Evolutionary conservation across 2,329 filamentous ascomycete genomes (phyloP).

Genomic region (Annulohypoxylon truncatum): DNA sequence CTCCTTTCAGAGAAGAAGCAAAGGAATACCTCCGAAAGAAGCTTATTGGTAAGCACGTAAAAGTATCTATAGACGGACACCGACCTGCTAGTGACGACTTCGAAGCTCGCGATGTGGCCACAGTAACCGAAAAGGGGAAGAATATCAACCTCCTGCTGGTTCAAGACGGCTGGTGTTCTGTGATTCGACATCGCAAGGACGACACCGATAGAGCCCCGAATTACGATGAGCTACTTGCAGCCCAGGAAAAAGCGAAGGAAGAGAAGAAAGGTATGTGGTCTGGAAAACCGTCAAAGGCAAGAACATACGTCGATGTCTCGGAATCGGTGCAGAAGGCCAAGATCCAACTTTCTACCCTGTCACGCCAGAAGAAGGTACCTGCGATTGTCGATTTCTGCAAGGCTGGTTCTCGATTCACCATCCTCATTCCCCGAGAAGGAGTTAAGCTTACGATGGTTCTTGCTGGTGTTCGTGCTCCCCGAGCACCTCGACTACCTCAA

Average conservation of each 20-base stretch:
- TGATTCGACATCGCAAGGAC: conserved; percentile 94
- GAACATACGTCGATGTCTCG: conserved; percentile 88
- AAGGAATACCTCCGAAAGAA: conserved; percentile 97
- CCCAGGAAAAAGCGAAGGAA: conserved; percentile 84
- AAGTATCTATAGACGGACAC: conserved; percentile 87
- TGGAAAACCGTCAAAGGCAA: conserved; percentile 84
- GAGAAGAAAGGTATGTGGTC: conserved; percentile 97
- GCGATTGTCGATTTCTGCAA: conserved; percentile 98
- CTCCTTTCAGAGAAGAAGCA: conserved; percentile 89
- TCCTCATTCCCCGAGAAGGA: conserved; percentile 91
- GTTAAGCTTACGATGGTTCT: conserved; percentile 96
- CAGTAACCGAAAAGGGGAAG: conserved; percentile 83
- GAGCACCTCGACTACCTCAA: conserved; percentile 79
- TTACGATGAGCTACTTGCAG: conserved; percentile 87
- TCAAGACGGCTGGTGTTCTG: conserved; percentile 92
- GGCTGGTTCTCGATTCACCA: conserved; percentile 92
- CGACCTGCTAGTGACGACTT: conserved; percentile 91
- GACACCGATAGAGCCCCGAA: conserved; percentile 94
- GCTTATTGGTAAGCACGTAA: conserved; percentile 95
- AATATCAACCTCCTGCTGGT: conserved; percentile 87
- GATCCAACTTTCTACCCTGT: conserved; percentile 87
- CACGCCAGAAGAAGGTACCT: conserved; percentile 91
- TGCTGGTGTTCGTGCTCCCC: conserved; percentile 89
- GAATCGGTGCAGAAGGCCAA: conserved; percentile 96
- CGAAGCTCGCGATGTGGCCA: conserved; percentile 94